These are phyloP conservation scores for Uncinocarpus reesii DNA, from an alignment of 2,329 filamentous ascomycete genomes.

Conservation along the genomic window DNA sequence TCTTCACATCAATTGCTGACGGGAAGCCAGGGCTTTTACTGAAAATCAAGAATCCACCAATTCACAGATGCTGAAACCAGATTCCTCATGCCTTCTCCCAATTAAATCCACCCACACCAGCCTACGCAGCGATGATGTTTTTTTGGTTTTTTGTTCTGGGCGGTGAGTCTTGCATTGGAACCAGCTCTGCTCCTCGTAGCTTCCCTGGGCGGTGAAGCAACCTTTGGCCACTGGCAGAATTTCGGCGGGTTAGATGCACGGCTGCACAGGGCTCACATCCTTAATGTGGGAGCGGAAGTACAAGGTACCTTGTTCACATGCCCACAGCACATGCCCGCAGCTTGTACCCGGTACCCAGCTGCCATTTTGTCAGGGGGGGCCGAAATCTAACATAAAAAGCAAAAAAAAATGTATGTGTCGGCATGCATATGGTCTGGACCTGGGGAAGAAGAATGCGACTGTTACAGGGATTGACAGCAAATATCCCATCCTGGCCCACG, in stretches of 20 bases:
- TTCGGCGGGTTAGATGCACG: neutral
- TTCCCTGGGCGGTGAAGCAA: conserved; percentile 7
- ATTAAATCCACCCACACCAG: conserved; percentile 3
- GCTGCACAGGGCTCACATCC: neutral
- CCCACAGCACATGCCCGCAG: neutral
- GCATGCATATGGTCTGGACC: conserved; percentile 11
- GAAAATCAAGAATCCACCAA: conserved; percentile 1
- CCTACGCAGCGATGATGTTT: neutral
- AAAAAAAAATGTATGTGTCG: neutral
- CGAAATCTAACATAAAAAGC: neutral
- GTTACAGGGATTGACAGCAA: conserved; percentile 10
- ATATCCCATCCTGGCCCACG: conserved; percentile 9
- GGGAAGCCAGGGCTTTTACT: neutral
- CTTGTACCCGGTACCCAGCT: conserved; percentile 2
- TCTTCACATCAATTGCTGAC: neutral
- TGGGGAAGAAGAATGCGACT: conserved; percentile 6
- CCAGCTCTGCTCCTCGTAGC: neutral
- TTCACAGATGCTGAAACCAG: neutral
- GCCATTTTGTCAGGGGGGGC: neutral
- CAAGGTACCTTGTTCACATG: neutral
- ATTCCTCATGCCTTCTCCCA: neutral
- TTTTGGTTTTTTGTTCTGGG: neutral
- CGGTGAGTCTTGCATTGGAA: conserved; percentile 11
- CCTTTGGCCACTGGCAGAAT: conserved; percentile 5
- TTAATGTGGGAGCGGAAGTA: neutral